Base-by-base conservation (phyloP, 305 asterid species). In the Fraxinus dipetala region DNA sequence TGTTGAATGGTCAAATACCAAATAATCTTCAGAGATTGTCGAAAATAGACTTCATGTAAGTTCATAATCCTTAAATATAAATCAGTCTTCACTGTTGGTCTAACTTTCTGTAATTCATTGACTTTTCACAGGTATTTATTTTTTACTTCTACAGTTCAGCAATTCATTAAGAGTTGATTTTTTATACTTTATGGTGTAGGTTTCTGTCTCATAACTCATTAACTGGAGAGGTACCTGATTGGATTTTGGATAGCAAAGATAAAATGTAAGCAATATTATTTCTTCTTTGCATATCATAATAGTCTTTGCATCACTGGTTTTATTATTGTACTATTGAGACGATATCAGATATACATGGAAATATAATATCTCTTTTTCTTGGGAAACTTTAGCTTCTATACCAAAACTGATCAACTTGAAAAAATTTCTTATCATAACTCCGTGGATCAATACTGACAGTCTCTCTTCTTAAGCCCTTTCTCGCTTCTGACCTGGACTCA, bases 141-240 rank as follows among this genome's bases (percentile, higher is more conserved):
- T 59, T 59, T 54, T 54, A 5, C 24, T 54, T 54, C 8, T n/a
- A 54, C 10, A n/a, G 65, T 54, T 54, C 22, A 54, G 9, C 65
- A 54, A 54, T 54, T 54, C 59, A 59, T 38, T 75, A 70, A 30
- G 76, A 72, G 26, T 80, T 63, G 10, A 79, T 16, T 30, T 83
- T 76, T 30, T 65, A 8, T 43, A 38, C 51, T 81, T 73, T 70
- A 63, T 18, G 72, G 48, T 87, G 87, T 75, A 94, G 98, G 90
- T 89, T 94, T 83, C 88, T 94, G 86, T 83, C 90, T 59, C 86
- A 91, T 83, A 94, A 94, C 86, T 86, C 88, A 78, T 83, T 94
- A 59, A 91, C 91, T 8, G 97, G 97, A 22, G 89, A 69, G 31
- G 80, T 91, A 76, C 94, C 97, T 76, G 59, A 85, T 72, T 91